Evolutionary conservation across 768 basidiomycete species (phyloP), one percentile per base, ranked within the genome.

Genomic region (Russula abietina): DNA sequence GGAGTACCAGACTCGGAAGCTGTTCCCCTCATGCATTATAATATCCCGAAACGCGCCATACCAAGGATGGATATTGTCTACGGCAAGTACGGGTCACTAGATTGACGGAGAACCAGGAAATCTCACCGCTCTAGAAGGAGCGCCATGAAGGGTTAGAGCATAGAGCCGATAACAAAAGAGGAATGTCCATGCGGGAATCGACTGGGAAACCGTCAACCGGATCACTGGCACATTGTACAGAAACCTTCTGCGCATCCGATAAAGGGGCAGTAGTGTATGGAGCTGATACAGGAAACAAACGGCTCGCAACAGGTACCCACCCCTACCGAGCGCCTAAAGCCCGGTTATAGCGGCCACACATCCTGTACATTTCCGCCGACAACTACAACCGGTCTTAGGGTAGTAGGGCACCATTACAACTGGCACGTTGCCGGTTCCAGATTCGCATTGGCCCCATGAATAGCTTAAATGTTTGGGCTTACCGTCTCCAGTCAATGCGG

Each of bases 121-220:
- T 48, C 52, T 54, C 38, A 26, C 57, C 46, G 6, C 28, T 53
- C 58, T 49, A 4, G 57, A 54, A 45, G 43, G 16, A 17, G 33
- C 16, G 12, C 62, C 51, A 54, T 54, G 57, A 63, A 59, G 45
- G 57, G 30, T 55, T 54, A 59, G 57, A 49, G 36, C 45, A 22
- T 54, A 22, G n/a, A 32, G 39, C 43, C 10, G 51, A 53, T 59
- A 14, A 14, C 52, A 43, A 63, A 54, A 32, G 33, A 36, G 52
- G 55, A 10, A 63, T 39, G 4, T 5, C 38, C 43, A 41, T 17
- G 51, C 57, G 53, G 51, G 43, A 32, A 46, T 49, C 33, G 24
- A 39, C 11, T 48, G 22, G 17, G 12, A 26, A 60, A 22, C 33
- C n/a, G 28, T 28, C 17, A 36, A 46, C 33, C n/a, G 19, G 43